Base-by-base conservation (phyloP, 495 filamentous ascomycete species). In the Aspergillus bertholletiae region DNA sequence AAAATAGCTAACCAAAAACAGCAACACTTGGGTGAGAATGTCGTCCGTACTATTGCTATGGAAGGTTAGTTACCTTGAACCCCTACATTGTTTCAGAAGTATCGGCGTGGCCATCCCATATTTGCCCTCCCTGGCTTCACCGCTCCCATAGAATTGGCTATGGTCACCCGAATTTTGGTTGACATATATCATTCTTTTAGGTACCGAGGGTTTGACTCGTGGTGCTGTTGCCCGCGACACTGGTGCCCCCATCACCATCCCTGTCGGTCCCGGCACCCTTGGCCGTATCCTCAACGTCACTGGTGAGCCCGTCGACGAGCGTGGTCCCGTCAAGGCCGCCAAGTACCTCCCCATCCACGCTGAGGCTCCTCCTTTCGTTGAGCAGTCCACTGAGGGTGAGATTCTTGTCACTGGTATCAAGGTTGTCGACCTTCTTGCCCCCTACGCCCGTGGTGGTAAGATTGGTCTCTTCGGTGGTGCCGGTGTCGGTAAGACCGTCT, bases 381-480 rank as follows among this genome's bases (percentile, higher is more conserved):
- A 97, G 61, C 94, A 98, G 83, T 91, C 94, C 55, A 98, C 94
- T 64, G 79, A 82, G 59, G 94, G 95, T 62, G 94, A 98, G 78
- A 87, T 98, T 77, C 84, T 98, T 60, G 88, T 96, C 66, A 98
- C 94, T 63, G 94, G 94, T 85, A 98, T 98, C 85, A 98, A 98
- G 87, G 94, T 98, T 74, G 94, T 98, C 76, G 94, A 98, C 74
- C 81, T 98, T 61, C 84, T 98, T 63, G 94, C 94, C 70, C 94
- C 94, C 65, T 98, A 98, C 76, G 94, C 94, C 78, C 94, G 94
- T 92, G 94, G 94, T 88, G 94, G 94, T 85, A 98, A 98, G 88
- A 98, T 98, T 84, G 94, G 94, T 89, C 95, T 98, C 71, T 98
- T 98, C 80, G 94, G 94, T 81, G 94, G 94, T 94, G 94, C 94